These are phyloP conservation scores for Yamadazyma buinensis DNA, from an alignment of 1,139 yeast genomes.

Conservation along the genomic window DNA sequence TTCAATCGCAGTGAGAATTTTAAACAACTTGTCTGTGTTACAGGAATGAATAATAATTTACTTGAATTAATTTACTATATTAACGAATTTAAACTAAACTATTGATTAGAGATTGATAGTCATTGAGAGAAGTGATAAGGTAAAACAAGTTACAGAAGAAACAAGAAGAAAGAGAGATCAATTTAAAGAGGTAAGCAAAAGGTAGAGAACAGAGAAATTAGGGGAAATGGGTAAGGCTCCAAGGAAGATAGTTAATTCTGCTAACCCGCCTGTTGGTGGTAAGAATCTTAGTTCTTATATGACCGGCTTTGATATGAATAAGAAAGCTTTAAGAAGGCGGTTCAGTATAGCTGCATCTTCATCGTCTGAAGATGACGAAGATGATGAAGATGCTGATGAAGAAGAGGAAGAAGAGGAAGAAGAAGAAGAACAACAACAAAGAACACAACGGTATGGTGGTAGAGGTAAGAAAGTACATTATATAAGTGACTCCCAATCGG, in stretches of 20 bases:
- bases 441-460: neutral
- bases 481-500: constrained; percentile 21
- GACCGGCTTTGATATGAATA: constrained; percentile 11
- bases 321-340: constrained; percentile 20
- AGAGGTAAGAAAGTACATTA: constrained; percentile 2
- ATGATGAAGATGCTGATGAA: constrained; percentile 6
- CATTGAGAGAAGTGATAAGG: too few relatives aligned
- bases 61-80: constrained; percentile 1
- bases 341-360: constrained; percentile 43
- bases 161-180: too few relatives aligned
- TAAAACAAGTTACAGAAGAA: too few relatives aligned
- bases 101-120: neutral
- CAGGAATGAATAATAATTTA: constrained; percentile 1
- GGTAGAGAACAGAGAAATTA: too few relatives aligned
- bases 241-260: constrained; percentile 15
- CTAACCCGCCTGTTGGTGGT: constrained; percentile 22
- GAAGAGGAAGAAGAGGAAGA: constrained; percentile 18
- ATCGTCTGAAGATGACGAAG: constrained; percentile 24
- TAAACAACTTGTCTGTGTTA: neutral
- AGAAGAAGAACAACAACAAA: neutral
- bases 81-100: constrained; percentile 1
- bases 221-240: constrained; percentile 30
- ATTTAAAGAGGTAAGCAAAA: too few relatives aligned
- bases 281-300: constrained; percentile 30
- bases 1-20: neutral